These are phyloP conservation scores for Raphidocelis subcapitata DNA, from an alignment of 139 green algal genomes.

Conservation along the genomic window DNA sequence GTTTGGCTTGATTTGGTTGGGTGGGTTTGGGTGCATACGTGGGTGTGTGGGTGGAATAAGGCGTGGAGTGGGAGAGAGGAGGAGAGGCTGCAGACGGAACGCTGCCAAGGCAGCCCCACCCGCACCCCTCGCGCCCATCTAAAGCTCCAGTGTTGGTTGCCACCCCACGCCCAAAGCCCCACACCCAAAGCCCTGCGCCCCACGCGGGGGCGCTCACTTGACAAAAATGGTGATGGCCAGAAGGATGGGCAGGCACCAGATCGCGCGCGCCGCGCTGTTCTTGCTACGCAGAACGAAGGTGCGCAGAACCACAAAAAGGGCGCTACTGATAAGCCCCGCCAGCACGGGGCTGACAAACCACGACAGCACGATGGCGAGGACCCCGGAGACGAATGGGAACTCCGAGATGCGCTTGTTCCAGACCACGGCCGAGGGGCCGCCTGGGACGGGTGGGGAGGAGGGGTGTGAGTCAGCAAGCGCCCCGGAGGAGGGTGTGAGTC, in stretches of 20 bases:
- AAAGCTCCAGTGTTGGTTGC: too few species aligned
- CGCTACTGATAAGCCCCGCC: constrained; percentile 30
- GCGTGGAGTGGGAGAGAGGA: too few species aligned
- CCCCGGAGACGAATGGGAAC: constrained; percentile 31
- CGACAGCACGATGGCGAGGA: constrained; percentile 38
- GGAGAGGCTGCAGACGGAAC: too few species aligned
- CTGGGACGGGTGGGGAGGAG: too few species aligned
- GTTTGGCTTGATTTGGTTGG: constrained; percentile 1
- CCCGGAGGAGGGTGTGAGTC: too few species aligned
- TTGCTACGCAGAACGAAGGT: constrained; percentile 39
- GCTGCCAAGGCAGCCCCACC: too few species aligned
- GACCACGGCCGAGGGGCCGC: constrained; percentile 35
- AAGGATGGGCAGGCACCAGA: constrained; percentile 40
- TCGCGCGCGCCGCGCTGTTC: constrained; percentile 20
- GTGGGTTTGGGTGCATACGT: background rate
- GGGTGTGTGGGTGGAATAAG: too few species aligned
- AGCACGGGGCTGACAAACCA: constrained; percentile 54
- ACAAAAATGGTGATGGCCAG: constrained; percentile 44
- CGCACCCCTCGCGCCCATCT: too few species aligned
- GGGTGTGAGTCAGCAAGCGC: too few species aligned
- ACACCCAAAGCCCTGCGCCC: too few species aligned
- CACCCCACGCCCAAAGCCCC: too few species aligned
- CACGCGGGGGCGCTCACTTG: too few species aligned
- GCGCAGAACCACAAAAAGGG: constrained; percentile 37
- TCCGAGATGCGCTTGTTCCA: constrained; percentile 28